These are phyloP conservation scores for Cydonia oblonga DNA, from an alignment of 331 rosid genomes.

Conservation along the genomic window DNA sequence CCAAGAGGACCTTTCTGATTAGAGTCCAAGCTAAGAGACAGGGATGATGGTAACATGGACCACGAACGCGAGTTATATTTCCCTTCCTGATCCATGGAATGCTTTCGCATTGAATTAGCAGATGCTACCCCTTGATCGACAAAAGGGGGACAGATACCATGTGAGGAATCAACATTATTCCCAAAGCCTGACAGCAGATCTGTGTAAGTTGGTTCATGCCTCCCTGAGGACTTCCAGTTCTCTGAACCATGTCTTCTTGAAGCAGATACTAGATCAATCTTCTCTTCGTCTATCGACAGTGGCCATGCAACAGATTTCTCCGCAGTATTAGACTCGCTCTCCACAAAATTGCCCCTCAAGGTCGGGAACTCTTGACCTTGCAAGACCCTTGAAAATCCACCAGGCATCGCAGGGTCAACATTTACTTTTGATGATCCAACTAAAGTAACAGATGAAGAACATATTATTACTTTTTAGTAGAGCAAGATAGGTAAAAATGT, in stretches of 20 bases:
- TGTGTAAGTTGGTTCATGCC: constrained; percentile 62
- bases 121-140: constrained; percentile 33
- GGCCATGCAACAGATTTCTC: constrained; percentile 67
- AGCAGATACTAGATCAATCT: constrained; percentile 46
- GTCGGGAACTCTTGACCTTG: constrained; percentile 96
- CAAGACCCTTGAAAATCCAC: constrained; percentile 86
- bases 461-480: not conserved
- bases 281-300: constrained; percentile 53
- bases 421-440: constrained; percentile 51
- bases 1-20: constrained; percentile 39
- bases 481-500: not conserved
- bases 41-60: constrained; percentile 42
- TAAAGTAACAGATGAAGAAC: not conserved
- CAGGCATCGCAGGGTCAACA: constrained; percentile 53
- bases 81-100: constrained; percentile 48
- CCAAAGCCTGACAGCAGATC: constrained; percentile 81
- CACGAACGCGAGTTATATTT: constrained; percentile 39
- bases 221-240: constrained; percentile 52
- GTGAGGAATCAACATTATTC: constrained; percentile 34
- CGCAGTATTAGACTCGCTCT: constrained; percentile 48
- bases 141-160: constrained; percentile 17
- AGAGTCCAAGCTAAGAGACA: constrained; percentile 54
- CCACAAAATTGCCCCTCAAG: constrained; percentile 61
- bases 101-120: constrained; percentile 35
- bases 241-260: constrained; percentile 58